These are phyloP conservation scores for Fibroporia radiculosa DNA, from an alignment of 768 basidiomycete species.

Conservation along the genomic window DNA sequence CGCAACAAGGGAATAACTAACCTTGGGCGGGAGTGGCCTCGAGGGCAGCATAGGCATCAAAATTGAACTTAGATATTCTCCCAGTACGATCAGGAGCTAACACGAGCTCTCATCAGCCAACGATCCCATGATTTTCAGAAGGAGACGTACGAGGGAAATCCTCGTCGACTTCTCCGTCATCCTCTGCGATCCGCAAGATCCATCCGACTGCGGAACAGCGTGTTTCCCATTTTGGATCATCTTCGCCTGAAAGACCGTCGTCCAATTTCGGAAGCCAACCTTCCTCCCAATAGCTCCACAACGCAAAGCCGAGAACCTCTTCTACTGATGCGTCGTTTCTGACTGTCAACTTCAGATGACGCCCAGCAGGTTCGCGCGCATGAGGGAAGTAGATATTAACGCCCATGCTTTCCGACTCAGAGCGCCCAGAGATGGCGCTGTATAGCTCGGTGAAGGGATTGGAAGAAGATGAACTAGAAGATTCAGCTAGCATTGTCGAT, in stretches of 20 bases:
- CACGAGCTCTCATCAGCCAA: neutral
- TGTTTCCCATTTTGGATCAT: conserved; percentile 51
- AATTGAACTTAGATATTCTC: conserved; percentile 81
- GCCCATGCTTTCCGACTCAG: conserved; percentile 46
- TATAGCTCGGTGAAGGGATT: conserved; percentile 91
- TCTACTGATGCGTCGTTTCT: conserved; percentile 87
- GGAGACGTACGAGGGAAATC: conserved; percentile 86
- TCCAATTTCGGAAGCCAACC: conserved; percentile 72
- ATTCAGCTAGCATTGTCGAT: conserved; percentile 65
- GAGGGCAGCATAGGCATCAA: conserved; percentile 83
- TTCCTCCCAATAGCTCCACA: conserved; percentile 93
- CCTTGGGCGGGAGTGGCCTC: conserved; percentile 68
- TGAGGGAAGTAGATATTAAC: conserved; percentile 85
- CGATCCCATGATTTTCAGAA: neutral
- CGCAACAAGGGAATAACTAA: conserved; percentile 24
- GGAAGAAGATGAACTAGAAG: conserved; percentile 45
- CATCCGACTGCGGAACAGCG: conserved; percentile 77
- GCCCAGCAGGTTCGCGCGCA: conserved; percentile 50
- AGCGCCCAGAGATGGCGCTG: conserved; percentile 74
- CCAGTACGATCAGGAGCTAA: conserved; percentile 88
- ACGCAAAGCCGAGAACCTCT: conserved; percentile 88
- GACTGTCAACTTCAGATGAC: conserved; percentile 66
- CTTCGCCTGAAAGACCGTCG: conserved; percentile 50
- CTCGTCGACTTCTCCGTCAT: conserved; percentile 97
- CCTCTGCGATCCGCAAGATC: conserved; percentile 90